phyloP scores from a whole-genome alignment of 495 filamentous ascomycete species.

The Aspergillus sparsus region DNA sequence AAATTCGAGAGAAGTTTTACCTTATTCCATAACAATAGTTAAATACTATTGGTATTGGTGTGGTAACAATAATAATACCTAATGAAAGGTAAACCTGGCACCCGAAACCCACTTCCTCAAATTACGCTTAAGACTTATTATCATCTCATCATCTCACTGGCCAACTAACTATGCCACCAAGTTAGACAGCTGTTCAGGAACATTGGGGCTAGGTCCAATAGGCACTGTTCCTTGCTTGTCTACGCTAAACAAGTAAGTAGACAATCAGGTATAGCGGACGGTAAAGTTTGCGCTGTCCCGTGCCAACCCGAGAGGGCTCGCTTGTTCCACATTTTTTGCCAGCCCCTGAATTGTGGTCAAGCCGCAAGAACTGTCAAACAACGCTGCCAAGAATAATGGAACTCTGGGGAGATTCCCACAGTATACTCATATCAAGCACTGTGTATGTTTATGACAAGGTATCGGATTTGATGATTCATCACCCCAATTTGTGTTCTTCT shows the following conservation, averaged over 20 bases:
- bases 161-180: background rate
- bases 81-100: no score
- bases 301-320: background rate
- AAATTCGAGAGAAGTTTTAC: no score
- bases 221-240: background rate
- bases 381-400: background rate
- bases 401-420: no score
- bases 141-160: background rate
- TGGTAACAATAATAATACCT: no score
- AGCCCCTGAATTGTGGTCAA: constrained; percentile 9
- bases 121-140: no score
- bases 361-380: background rate
- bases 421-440: no score
- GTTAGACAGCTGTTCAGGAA: background rate
- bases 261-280: background rate
- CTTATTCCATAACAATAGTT: no score
- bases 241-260: background rate
- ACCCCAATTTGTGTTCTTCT: background rate
- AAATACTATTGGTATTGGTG: no score
- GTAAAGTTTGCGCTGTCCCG: constrained; percentile 7
- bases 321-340: background rate
- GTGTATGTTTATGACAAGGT: background rate
- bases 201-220: background rate
- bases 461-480: no score
- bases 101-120: no score